phyloP scores from a whole-genome alignment of 257 asterid genomes.

The Jaltomata sinuosa region DNA sequence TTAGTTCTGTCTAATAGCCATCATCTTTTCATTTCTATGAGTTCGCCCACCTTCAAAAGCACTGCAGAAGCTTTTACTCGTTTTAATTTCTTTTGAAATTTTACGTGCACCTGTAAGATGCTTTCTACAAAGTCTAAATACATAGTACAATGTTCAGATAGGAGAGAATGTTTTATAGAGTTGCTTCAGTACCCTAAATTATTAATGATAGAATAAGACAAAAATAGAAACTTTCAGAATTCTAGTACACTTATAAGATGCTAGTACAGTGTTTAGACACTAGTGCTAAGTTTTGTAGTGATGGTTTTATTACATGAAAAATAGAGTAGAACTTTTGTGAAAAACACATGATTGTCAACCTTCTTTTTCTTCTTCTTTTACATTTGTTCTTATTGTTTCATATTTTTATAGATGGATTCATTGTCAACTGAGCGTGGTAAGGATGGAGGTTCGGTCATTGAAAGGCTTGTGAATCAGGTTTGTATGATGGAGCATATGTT shows the following conservation, averaged over 20 bases:
- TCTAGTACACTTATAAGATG: neutral
- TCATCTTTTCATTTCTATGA: neutral
- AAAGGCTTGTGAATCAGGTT: slow-evolving; percentile 65
- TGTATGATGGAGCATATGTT: neutral
- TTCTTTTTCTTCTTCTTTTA: neutral
- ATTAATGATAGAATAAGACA: neutral
- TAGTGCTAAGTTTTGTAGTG: neutral
- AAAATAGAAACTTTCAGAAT: neutral
- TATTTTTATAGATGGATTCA: slow-evolving; percentile 53
- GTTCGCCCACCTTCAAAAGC: neutral
- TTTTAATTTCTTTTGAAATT: neutral
- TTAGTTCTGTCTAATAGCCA: neutral
- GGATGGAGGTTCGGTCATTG: slow-evolving; percentile 75
- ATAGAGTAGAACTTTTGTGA: neutral
- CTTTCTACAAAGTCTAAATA: neutral
- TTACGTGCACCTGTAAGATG: neutral
- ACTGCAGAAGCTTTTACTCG: neutral
- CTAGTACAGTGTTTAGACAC: neutral
- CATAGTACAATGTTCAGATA: neutral
- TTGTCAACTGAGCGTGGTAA: slow-evolving; percentile 59
- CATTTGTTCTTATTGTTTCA: neutral
- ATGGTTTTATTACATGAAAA: neutral
- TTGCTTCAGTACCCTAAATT: neutral
- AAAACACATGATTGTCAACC: neutral
- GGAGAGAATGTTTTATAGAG: neutral